Evolutionary conservation across 768 basidiomycete genomes (phyloP), one percentile per base, ranked within the genome.

Genomic region (Serendipita indica): DNA sequence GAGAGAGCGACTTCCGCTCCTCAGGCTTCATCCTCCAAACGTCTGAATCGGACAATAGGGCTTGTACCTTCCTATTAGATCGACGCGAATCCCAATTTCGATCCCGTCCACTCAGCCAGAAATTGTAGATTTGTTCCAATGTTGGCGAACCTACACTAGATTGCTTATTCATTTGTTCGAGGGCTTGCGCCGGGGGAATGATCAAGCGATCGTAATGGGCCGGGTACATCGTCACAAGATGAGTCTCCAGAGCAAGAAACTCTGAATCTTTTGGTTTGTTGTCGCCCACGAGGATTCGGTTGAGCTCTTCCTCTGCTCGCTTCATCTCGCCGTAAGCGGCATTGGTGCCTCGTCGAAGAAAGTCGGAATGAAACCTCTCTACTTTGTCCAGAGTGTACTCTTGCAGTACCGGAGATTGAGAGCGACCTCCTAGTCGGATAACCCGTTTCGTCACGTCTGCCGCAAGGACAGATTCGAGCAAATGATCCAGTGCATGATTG

Each of bases 401-500:
- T 1, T 76, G 70, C 16, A 86, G 79, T 14, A 77, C 73, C 57
- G 82, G 79, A 34, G 83, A 79, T 0, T 74, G 66, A 0, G 82
- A 75, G 16, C 80, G 76, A n/a, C 80, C 75, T 0, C 87, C 87
- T 5, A 87, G 72, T 0, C 87, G 80, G 2, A 87, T 77, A 22
- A 88, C 71, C 34, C 79, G 76, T 0, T 70, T 67, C 0, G 85
- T 86, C 62, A 88, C 84, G 0, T 68, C 66, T 0, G 77, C 77
- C 62, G 88, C 83, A 0, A 88, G 73, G 2, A 87, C 77, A 0
- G 79, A 79, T 3, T 71, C 71, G 1, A 89, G 70, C 70, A 88
- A 75, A 62, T 87, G 83, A 60, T 89, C 86, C 1, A 89, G 73
- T 0, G 86, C 86, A 41, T 88, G 87, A 62, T 89, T 88, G 0